Conservation (phyloP, 495 filamentous ascomycete genomes). For the Aspergillus avenaceus region DNA sequence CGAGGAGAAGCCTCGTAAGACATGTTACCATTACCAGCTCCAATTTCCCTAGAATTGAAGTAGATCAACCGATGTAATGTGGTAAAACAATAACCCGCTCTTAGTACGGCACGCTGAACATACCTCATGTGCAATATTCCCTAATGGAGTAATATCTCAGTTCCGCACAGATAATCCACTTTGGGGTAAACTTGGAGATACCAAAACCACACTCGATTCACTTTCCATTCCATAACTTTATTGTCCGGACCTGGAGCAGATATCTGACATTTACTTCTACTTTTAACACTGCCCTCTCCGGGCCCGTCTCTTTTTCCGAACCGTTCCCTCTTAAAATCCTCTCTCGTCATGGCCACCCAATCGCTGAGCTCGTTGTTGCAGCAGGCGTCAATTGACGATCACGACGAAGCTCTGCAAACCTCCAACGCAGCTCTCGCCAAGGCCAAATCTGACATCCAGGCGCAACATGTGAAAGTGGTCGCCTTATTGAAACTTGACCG, state of each 20-base stretch:
- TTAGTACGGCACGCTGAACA: constrained; percentile 7
- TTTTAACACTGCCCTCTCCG: constrained; percentile 1
- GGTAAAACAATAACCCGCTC: too few species aligned
- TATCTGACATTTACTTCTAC: too few species aligned
- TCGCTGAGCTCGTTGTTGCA: constrained; percentile 55
- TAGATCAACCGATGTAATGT: too few species aligned
- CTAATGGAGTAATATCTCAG: constrained; percentile 20
- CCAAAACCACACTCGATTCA: not conserved
- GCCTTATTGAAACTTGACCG: constrained; percentile 91
- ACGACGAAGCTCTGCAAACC: constrained; percentile 66
- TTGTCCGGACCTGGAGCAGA: too few species aligned
- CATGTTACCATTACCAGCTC: too few species aligned
- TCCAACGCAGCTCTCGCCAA: constrained; percentile 65
- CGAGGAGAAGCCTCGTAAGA: too few species aligned
- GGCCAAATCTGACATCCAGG: constrained; percentile 57
- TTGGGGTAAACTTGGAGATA: constrained; percentile 6
- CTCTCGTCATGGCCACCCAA: constrained; percentile 40
- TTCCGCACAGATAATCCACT: constrained; percentile 13
- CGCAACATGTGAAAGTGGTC: constrained; percentile 75
- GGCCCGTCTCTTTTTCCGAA: not conserved
- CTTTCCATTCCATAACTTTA: too few species aligned
- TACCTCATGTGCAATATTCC: constrained; percentile 15
- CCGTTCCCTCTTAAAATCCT: not conserved
- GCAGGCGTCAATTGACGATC: constrained; percentile 64
- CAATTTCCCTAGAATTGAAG: too few species aligned